A percentile compares a stretch with the other conserved stretches of the same genome.
phyloP scores from a whole-genome alignment of 2,329 filamentous ascomycete genomes.

The Ophioceras dolichostomum region DNA sequence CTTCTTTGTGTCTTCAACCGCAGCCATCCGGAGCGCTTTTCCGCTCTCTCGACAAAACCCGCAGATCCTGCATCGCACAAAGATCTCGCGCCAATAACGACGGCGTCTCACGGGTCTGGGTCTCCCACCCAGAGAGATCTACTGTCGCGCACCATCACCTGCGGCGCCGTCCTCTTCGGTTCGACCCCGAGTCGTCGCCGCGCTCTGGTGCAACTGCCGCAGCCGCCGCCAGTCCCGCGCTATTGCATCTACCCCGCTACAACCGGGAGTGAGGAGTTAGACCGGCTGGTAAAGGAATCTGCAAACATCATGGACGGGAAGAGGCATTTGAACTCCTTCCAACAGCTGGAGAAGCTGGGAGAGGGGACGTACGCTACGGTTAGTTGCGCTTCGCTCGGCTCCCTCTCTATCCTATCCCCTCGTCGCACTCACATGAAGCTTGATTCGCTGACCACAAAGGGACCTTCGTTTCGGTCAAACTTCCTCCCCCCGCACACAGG shows the following conservation, averaged over 20 bases:
- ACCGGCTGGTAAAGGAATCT: too few species aligned
- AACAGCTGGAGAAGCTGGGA: conserved; percentile 97
- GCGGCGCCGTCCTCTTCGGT: conserved; percentile 27
- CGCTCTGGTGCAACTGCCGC: conserved; percentile 9
- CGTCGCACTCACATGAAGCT: too few species aligned
- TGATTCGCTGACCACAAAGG: too few species aligned
- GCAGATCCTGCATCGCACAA: conserved; percentile 2
- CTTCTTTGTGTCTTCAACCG: too few species aligned
- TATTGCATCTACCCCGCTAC: conserved; percentile 12
- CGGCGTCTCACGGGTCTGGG: conserved; percentile 1
- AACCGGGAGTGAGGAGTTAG: too few species aligned
- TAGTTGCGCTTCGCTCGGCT: conserved; percentile 23
- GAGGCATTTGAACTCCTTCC: conserved; percentile 89
- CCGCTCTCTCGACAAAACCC: too few species aligned
- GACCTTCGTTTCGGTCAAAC: too few species aligned
- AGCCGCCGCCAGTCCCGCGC: conserved; percentile 17
- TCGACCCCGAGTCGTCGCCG: conserved; percentile 18
- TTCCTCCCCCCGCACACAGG: conserved; percentile 43
- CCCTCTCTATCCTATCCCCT: too few species aligned
- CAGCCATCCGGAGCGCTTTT: too few species aligned
- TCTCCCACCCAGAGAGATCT: conserved; percentile 3
- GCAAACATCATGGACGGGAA: conserved; percentile 84
- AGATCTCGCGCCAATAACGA: background rate
- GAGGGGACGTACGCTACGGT: conserved; percentile 98
- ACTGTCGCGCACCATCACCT: conserved; percentile 17